phyloP scores from a whole-genome alignment of 495 filamentous ascomycete species.

The Apodospora peruviana region DNA sequence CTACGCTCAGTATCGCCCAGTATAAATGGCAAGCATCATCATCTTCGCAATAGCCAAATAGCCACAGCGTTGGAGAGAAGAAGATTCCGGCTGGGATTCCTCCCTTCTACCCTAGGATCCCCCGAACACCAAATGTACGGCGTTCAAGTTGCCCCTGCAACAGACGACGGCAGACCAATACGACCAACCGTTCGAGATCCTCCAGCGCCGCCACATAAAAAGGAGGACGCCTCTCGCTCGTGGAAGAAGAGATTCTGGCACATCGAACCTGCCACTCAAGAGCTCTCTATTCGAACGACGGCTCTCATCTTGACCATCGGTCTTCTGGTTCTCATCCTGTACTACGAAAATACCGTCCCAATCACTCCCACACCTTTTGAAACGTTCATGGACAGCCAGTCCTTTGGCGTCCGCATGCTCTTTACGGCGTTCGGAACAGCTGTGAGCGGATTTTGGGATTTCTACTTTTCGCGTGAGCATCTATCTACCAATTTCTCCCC shows the following conservation, averaged over 20 bases:
- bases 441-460: constrained; percentile 11
- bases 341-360: constrained; percentile 29
- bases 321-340: constrained; percentile 29
- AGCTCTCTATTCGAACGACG: not conserved
- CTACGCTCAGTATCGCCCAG: too few species aligned
- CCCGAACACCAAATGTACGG: not conserved
- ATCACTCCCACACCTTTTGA: constrained; percentile 32
- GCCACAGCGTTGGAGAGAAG: not conserved
- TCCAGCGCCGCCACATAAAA: too few species aligned
- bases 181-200: constrained; percentile 1
- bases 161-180: not conserved
- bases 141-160: not conserved
- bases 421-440: constrained; percentile 32
- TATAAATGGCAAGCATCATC: not conserved
- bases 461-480: constrained; percentile 1
- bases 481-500: not conserved
- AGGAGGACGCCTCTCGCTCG: not conserved
- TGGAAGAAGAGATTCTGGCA: not conserved
- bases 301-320: constrained; percentile 24
- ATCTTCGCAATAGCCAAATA: not conserved
- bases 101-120: too few species aligned
- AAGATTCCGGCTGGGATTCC: not conserved
- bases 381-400: constrained; percentile 33
- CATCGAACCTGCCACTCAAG: not conserved
- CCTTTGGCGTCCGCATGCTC: constrained; percentile 38